Base-by-base conservation (phyloP, 75 land plant genomes). In the Sequoiadendron giganteum region DNA sequence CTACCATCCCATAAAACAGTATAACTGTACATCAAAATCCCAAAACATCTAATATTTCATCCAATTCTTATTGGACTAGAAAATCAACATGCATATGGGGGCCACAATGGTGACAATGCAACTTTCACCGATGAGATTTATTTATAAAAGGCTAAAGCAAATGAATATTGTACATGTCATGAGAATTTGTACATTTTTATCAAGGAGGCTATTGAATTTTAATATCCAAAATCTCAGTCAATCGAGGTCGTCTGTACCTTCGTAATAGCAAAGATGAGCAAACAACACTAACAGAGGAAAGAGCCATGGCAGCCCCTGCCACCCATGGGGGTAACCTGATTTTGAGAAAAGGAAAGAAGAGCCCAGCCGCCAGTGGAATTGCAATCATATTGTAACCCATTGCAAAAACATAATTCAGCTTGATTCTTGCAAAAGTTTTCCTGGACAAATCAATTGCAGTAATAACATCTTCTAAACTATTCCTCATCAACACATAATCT, bases 281-380 rank as follows among this genome's bases (percentile, higher is more conserved):
- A 7, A 98, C 98, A 86, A 98, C 99, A 88, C 93, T 97, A 16
- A 98, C 96, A 45, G 99, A 98, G 28, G 99, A 98, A 76, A 93
- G 87, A 5, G 99, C 99, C 99, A 98, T 98, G 83, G 97, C 96
- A 11, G 97, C 99, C 47, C 99, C 99, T 25, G 99, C 97, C 75
- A 94, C 93, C 99, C 99, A 98, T 13, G 99, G 99, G 1, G 99
- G 99, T 89, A 98, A 87, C 73, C 90, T 88, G 39, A 98, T 48
- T 43, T 91, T 88, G 5, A 94, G 73, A 78, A 85, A 87, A 5
- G 99, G 99, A 72, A 93, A 98, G 86, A 98, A 90, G 5, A 91
- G 93, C 7, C 99, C 99, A 43, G 99, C 99, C 43, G 99, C 99
- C 61, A 98, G 76, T 2, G 99, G 99, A 47, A 98, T 94, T 3